These are phyloP conservation scores for Rhodotorula babjevae DNA, from an alignment of 768 basidiomycete genomes.

Conservation along the genomic window DNA sequence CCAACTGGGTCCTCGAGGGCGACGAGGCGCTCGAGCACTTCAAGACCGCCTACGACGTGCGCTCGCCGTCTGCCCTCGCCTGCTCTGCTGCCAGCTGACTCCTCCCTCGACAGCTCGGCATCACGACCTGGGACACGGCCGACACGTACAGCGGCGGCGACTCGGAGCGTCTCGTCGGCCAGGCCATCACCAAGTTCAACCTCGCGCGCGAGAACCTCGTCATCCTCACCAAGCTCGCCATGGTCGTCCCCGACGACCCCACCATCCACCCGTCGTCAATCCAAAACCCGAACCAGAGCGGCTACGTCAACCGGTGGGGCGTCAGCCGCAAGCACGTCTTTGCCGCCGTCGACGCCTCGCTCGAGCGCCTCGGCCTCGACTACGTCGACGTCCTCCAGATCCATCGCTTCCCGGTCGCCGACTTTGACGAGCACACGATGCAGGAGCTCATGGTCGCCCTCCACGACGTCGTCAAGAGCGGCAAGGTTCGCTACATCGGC, in stretches of 20 bases:
- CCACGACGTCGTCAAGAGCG: conserved; percentile 45
- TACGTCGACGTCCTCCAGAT: conserved; percentile 64
- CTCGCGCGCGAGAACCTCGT: conserved; percentile 63
- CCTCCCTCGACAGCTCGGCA: conserved; percentile 46
- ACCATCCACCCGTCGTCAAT: conserved; percentile 5
- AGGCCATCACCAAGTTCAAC: conserved; percentile 62
- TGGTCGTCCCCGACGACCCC: conserved; percentile 26
- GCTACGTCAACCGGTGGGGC: conserved; percentile 56
- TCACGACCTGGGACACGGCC: conserved; percentile 55
- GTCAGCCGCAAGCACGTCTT: conserved; percentile 61
- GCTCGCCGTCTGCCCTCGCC: too few species aligned
- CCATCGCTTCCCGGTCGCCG: conserved; percentile 52
- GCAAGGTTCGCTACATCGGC: conserved; percentile 50
- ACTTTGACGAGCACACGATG: conserved; percentile 53
- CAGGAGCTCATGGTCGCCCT: conserved; percentile 51
- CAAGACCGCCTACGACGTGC: conserved; percentile 57
- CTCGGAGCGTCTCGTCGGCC: conserved; percentile 65
- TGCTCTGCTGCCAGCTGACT: not conserved
- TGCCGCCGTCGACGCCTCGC: conserved; percentile 54
- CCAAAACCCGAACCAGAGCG: conserved; percentile 38
- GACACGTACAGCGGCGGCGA: conserved; percentile 60
- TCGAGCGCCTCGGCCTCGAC: conserved; percentile 67
- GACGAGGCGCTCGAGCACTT: conserved; percentile 58
- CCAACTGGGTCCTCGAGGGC: conserved; percentile 39
- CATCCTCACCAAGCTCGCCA: conserved; percentile 65